phyloP scores from a whole-genome alignment of 75 land plant species.

The Cupressus sempervirens region DNA sequence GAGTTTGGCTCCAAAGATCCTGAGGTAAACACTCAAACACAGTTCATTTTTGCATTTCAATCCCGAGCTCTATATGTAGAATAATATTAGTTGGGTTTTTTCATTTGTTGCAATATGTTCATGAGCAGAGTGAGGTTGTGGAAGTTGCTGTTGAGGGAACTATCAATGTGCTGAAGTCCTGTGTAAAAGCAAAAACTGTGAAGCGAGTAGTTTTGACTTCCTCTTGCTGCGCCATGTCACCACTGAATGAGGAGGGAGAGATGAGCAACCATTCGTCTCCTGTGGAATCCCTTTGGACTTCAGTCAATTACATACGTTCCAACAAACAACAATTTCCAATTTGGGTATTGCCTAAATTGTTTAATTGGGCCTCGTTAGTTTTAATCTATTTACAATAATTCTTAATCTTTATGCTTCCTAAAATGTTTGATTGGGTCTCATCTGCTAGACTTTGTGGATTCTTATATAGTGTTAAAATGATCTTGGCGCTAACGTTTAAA shows the following conservation, averaged over 20 bases:
- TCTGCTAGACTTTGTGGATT: no score
- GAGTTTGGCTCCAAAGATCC: constrained; percentile 23
- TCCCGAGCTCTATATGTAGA: not conserved
- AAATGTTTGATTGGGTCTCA: no score
- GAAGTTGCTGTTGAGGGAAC: constrained; percentile 22
- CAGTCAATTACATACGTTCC: not conserved
- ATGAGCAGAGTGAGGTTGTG: constrained; percentile 5
- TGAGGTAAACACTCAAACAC: not conserved
- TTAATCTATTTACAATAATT: not conserved
- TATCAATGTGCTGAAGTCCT: constrained; percentile 30
- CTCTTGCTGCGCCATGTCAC: not conserved
- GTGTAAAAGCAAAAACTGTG: constrained; percentile 22
- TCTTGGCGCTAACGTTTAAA: no score
- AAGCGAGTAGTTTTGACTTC: constrained; percentile 31
- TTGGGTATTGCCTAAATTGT: constrained; percentile 5
- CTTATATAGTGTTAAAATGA: no score
- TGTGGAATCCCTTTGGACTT: constrained; percentile 4
- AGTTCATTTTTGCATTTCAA: not conserved
- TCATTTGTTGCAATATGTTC: not conserved
- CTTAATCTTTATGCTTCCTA: no score
- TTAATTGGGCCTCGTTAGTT: not conserved
- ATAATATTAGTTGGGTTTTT: not conserved
- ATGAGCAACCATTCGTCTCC: not conserved
- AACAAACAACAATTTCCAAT: not conserved
- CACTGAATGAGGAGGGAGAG: not conserved